Percentiles rank a stretch among this genome's conserved stretches.
Conservation (phyloP, 129 eudicot species). For the Chrysanthemum seticuspe region DNA sequence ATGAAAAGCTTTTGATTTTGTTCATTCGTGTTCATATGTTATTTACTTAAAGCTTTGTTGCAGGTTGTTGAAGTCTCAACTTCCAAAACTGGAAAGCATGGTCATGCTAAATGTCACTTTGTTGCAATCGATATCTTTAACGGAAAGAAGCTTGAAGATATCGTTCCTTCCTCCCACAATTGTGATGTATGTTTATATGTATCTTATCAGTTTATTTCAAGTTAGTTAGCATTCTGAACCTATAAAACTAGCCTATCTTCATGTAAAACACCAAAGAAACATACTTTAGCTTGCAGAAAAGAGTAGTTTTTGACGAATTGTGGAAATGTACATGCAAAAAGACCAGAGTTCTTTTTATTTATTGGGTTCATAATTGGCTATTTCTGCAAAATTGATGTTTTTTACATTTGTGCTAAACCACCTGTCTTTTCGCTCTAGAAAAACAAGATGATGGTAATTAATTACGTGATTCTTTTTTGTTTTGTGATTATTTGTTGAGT, state of each 20-base stretch:
- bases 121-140: conserved; percentile 50
- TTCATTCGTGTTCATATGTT: background rate
- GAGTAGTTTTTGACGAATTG: too few relatives aligned
- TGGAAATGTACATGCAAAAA: too few relatives aligned
- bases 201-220: background rate
- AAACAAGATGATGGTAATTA: too few relatives aligned
- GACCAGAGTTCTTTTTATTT: too few relatives aligned
- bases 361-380: too few relatives aligned
- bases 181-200: conserved; percentile 41
- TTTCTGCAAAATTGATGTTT: too few relatives aligned
- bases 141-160: conserved; percentile 55
- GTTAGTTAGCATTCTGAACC: background rate
- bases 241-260: too few relatives aligned
- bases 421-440: background rate
- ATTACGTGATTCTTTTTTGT: background rate
- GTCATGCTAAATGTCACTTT: conserved; percentile 57
- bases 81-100: conserved; percentile 53
- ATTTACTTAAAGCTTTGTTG: background rate
- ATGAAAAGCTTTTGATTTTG: background rate
- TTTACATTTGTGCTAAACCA: too few relatives aligned
- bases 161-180: conserved; percentile 53
- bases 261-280: too few relatives aligned
- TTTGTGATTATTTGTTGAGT: background rate
- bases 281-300: too few relatives aligned
- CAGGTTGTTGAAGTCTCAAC: conserved; percentile 58